These are phyloP conservation scores for Tephrocybe sp. DNA, from an alignment of 768 basidiomycete species.

Conservation along the genomic window DNA sequence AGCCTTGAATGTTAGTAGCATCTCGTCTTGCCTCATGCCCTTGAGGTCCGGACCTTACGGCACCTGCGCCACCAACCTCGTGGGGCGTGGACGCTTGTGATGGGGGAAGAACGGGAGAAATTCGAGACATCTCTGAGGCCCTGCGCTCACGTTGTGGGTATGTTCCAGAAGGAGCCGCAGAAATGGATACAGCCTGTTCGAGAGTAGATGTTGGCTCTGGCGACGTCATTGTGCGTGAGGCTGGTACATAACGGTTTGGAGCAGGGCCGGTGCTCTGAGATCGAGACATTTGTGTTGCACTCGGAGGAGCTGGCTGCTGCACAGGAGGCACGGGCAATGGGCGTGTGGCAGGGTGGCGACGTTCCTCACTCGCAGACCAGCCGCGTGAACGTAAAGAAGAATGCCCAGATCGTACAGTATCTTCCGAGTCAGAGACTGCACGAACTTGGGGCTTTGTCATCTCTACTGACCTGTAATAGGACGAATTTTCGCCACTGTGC, in stretches of 20 bases:
- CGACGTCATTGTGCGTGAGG: slow-evolving; percentile 18
- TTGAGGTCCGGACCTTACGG: neutral
- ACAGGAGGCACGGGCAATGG: slow-evolving; percentile 1
- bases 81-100: neutral
- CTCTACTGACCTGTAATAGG: slow-evolving; percentile 7
- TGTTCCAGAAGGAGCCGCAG: slow-evolving; percentile 2
- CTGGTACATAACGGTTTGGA: slow-evolving; percentile 17
- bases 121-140: slow-evolving; percentile 8
- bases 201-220: slow-evolving; percentile 1
- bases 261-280: slow-evolving; percentile 12
- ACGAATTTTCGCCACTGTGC: slow-evolving; percentile 1
- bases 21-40: neutral
- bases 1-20: neutral
- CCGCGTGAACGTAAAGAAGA: slow-evolving; percentile 9
- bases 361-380: neutral
- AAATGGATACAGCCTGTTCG: slow-evolving; percentile 8
- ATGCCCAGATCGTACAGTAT: slow-evolving; percentile 6
- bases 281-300: slow-evolving; percentile 10
- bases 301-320: neutral
- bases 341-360: slow-evolving; percentile 3
- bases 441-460: neutral
- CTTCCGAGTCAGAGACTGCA: slow-evolving; percentile 2
- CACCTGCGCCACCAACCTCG: slow-evolving; percentile 6
- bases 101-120: neutral
- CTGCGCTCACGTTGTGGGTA: slow-evolving; percentile 11